These are phyloP conservation scores for Adansonia grandidieri DNA, from an alignment of 441 rosid genomes.

Conservation along the genomic window DNA sequence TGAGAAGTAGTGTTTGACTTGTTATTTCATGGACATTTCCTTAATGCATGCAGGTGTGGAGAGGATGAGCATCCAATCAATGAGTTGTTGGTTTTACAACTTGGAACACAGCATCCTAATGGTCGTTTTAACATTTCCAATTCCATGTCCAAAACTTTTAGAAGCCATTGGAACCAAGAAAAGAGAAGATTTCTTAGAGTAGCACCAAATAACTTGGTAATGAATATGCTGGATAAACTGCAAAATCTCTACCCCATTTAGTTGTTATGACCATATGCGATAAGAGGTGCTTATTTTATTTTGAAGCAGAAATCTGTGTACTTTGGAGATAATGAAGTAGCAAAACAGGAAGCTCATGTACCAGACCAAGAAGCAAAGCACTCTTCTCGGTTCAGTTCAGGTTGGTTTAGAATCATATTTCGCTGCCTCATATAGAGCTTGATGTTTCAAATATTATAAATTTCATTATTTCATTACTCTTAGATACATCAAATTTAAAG, in stretches of 20 bases:
- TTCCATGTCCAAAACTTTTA: slow-evolving; percentile 43
- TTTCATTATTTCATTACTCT: neutral
- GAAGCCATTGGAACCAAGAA: slow-evolving; percentile 52
- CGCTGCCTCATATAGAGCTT: neutral
- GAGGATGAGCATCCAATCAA: slow-evolving; percentile 79
- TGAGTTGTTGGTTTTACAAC: slow-evolving; percentile 63
- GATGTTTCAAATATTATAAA: neutral
- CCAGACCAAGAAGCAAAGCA: slow-evolving; percentile 38
- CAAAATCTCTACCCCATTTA: neutral
- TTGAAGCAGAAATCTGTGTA: slow-evolving; percentile 37
- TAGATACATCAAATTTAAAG: slow-evolving; percentile 49
- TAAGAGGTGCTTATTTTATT: slow-evolving; percentile 11
- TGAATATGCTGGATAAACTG: neutral
- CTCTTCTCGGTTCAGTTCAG: slow-evolving; percentile 41
- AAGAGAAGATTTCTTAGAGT: slow-evolving; percentile 39
- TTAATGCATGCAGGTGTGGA: slow-evolving; percentile 52
- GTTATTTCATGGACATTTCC: neutral
- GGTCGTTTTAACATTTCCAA: slow-evolving; percentile 38
- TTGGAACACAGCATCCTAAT: slow-evolving; percentile 48
- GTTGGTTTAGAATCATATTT: slow-evolving; percentile 30
- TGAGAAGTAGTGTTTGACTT: neutral
- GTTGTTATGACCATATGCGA: slow-evolving; percentile 15
- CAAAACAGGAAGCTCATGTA: neutral
- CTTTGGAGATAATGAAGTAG: slow-evolving; percentile 24
- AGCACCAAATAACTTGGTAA: slow-evolving; percentile 43